Evolutionary conservation across 192 early-diverging fungal species (phyloP), one percentile per base, ranked within the genome.

Genomic region (Coemansia sp.): DNA sequence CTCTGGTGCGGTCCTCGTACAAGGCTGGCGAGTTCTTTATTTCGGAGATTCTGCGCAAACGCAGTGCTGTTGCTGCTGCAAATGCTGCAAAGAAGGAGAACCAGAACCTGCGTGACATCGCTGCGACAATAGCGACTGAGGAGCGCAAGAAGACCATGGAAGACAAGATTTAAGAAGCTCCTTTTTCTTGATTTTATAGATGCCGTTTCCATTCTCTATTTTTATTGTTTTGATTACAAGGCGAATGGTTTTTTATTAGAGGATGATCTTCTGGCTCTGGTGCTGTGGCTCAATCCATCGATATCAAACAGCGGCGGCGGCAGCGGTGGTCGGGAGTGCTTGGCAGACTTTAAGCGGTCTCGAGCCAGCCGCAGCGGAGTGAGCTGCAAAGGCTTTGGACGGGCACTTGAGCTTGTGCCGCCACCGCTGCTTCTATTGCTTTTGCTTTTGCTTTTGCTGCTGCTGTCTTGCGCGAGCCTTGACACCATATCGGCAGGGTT

Each of bases 21-120:
- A 97, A 95, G 85, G 96, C 96, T 7, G 96, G 94, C 48, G 96
- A 99, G 89, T 93, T 96, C 69, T 99, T 90, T 67, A 94, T 99
- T 68, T 89, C 89, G 66, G 95, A 95, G 74, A 89, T 95, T 18
- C 69, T 96, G 60, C 76, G 71, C 18, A 83, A 80, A 38, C 78
- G 78, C 51, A 71, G 65, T 31, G 76, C 71, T 7, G 71, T 55
- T 17, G 68, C 66, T 5, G 66, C 70, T 5, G 67, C 75, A 2
- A 34, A 54, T 42, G 72, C 56, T 12, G 55, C 63, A 18, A 33
- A 34, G 10, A 55, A 17, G 18, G 49, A 31, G 22, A 16, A 34
- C 33, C 45, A 28, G 57, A 60, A 38, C 7, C 55, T 79, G 76
- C 71, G 76, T n/a, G 71, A 70, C 57, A 66, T 73, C 38, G 71